These are phyloP conservation scores for Penicillium glabrum DNA, from an alignment of 2,329 filamentous ascomycete species.

Conservation along the genomic window DNA sequence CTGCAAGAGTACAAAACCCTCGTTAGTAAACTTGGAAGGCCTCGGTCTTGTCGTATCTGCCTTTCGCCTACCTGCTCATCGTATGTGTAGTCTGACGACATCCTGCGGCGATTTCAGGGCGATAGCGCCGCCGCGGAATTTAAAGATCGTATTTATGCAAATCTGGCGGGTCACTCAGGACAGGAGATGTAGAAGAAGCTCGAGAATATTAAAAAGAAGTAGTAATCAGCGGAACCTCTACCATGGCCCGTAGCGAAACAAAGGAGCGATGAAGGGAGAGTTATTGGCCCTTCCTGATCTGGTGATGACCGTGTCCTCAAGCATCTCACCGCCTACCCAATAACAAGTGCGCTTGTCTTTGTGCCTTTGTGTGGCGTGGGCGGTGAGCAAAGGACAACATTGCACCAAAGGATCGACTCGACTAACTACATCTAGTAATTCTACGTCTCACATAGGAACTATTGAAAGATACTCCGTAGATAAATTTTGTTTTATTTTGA, in stretches of 20 bases:
- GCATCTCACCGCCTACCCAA: conserved; percentile 31
- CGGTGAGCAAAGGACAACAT: conserved; percentile 21
- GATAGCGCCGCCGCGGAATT: conserved; percentile 33
- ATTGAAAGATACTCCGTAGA: neutral
- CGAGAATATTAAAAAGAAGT: conserved; percentile 1
- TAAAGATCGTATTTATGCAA: conserved; percentile 26
- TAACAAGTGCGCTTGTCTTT: conserved; percentile 1
- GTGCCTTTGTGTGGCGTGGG: conserved; percentile 6
- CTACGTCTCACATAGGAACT: neutral
- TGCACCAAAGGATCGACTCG: neutral
- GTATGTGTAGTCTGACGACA: conserved; percentile 96
- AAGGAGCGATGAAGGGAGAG: conserved; percentile 24
- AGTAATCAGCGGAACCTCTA: conserved; percentile 2
- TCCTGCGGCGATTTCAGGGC: conserved; percentile 39
- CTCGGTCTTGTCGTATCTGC: neutral
- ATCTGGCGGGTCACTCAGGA: conserved; percentile 14
- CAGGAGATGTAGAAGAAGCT: neutral
- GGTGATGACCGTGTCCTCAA: conserved; percentile 43
- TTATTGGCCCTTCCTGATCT: conserved; percentile 28
- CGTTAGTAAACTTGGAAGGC: neutral
- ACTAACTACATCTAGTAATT: neutral
- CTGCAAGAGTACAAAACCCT: conserved; percentile 41
- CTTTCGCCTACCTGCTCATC: conserved; percentile 72
- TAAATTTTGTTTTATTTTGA: neutral
- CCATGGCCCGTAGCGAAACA: conserved; percentile 17